These are phyloP conservation scores for Xylaria multiplex DNA, from an alignment of 2,329 filamentous ascomycete species.

Conservation along the genomic window DNA sequence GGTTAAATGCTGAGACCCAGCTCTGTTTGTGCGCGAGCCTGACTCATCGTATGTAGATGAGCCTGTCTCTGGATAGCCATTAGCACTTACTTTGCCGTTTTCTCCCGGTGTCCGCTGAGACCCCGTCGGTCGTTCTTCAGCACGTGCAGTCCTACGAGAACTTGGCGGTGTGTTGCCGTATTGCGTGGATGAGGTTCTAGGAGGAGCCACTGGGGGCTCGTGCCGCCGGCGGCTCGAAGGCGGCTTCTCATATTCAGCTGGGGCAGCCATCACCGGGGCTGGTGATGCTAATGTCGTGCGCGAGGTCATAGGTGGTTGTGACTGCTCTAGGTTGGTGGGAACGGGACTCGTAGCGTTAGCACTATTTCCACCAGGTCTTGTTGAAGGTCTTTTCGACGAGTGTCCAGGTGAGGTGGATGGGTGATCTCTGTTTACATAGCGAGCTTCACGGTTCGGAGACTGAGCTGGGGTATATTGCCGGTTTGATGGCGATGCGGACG, in stretches of 20 bases:
- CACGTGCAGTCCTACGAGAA: constrained; percentile 57
- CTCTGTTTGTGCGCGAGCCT: constrained; percentile 54
- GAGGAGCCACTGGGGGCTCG: constrained; percentile 78
- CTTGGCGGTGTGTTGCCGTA: constrained; percentile 53
- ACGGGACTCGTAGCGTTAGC: constrained; percentile 50
- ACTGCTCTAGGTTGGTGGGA: constrained; percentile 47
- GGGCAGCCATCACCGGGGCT: constrained; percentile 52
- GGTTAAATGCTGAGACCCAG: constrained; percentile 48
- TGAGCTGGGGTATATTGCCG: constrained; percentile 64
- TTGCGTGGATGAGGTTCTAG: constrained; percentile 82
- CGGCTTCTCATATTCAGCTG: constrained; percentile 56
- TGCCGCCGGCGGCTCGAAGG: constrained; percentile 65
- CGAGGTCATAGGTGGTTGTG: constrained; percentile 57
- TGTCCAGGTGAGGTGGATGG: constrained; percentile 60
- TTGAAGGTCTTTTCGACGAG: constrained; percentile 64
- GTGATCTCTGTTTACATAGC: constrained; percentile 63
- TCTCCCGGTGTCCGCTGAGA: constrained; percentile 55
- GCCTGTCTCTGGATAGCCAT: constrained; percentile 44
- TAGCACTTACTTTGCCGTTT: constrained; percentile 49
- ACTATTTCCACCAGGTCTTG: constrained; percentile 63
- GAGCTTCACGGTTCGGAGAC: constrained; percentile 64
- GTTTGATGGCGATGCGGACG: constrained; percentile 59
- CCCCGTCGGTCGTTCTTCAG: constrained; percentile 57
- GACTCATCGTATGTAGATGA: constrained; percentile 50
- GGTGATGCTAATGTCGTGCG: constrained; percentile 58